Conservation (phyloP, 2,329 filamentous ascomycete genomes). For the Pseudocercospora eumusae region DNA sequence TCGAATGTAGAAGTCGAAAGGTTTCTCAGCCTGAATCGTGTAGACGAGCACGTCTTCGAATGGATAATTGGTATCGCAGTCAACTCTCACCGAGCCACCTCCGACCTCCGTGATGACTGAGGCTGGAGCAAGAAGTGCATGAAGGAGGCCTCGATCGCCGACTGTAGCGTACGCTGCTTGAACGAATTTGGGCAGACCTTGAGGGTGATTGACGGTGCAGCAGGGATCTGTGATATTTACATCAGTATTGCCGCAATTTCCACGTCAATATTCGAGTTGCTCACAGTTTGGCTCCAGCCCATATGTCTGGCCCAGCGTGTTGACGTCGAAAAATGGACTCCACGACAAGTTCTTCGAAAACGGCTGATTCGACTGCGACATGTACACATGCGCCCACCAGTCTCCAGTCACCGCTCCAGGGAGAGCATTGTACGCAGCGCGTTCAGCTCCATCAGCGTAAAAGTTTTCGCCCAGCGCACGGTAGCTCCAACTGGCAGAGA, state of each 20-base stretch:
- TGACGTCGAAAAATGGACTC: constrained; percentile 55
- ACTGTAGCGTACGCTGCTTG: constrained; percentile 50
- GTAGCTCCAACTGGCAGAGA: constrained; percentile 54
- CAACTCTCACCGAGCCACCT: constrained; percentile 45
- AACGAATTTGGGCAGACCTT: constrained; percentile 59
- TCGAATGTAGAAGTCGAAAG: constrained; percentile 50
- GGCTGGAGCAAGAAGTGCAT: constrained; percentile 54
- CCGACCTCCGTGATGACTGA: constrained; percentile 45
- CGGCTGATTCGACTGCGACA: constrained; percentile 57
- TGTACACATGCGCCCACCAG: constrained; percentile 60
- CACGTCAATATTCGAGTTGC: not conserved
- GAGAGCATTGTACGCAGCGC: constrained; percentile 57
- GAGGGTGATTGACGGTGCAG: constrained; percentile 61
- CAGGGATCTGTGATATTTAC: constrained; percentile 47
- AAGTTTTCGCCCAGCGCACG: constrained; percentile 49
- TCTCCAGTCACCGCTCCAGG: constrained; percentile 54
- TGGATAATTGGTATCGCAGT: constrained; percentile 55
- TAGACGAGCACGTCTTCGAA: constrained; percentile 48
- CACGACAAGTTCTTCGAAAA: constrained; percentile 47
- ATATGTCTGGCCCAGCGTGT: constrained; percentile 50
- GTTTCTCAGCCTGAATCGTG: constrained; percentile 40
- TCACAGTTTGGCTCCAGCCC: constrained; percentile 54
- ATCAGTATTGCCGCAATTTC: not conserved
- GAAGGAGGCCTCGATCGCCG: constrained; percentile 50
- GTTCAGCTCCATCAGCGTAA: constrained; percentile 56